phyloP scores from a whole-genome alignment of 495 filamentous ascomycete genomes.

The Rhypophila decipiens region DNA sequence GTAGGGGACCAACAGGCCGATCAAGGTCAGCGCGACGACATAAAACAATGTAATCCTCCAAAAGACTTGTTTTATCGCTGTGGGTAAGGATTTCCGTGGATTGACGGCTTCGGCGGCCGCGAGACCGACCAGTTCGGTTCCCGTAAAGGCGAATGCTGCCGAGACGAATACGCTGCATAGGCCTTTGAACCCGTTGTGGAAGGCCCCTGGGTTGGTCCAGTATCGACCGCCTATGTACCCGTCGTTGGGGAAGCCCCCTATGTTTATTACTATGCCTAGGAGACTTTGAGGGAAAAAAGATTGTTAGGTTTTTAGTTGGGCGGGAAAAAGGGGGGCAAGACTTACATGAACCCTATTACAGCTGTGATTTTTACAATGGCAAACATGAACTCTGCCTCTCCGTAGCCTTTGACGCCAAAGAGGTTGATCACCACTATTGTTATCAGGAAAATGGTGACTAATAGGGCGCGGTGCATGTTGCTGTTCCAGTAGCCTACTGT shows the following conservation, averaged over 20 bases:
- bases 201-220: constrained; percentile 83
- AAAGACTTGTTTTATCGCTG: constrained; percentile 88
- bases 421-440: constrained; percentile 75
- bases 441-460: constrained; percentile 76
- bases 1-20: constrained; percentile 72
- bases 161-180: constrained; percentile 91
- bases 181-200: constrained; percentile 90
- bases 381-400: constrained; percentile 88
- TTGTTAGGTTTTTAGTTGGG: constrained; percentile 13
- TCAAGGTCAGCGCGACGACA: constrained; percentile 63
- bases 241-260: constrained; percentile 66
- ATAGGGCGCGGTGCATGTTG: constrained; percentile 62
- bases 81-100: constrained; percentile 78
- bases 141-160: constrained; percentile 86
- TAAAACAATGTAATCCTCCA: constrained; percentile 93
- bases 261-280: constrained; percentile 71
- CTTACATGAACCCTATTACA: constrained; percentile 82
- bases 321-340: constrained; percentile 6
- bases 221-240: constrained; percentile 79
- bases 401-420: constrained; percentile 81
- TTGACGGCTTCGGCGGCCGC: constrained; percentile 85
- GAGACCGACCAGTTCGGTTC: constrained; percentile 89
- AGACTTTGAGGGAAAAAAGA: constrained; percentile 39
- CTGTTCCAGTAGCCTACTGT: constrained; percentile 82
- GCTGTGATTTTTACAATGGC: constrained; percentile 80